These are phyloP conservation scores for Amanita molliuscula DNA, from an alignment of 768 basidiomycete genomes.

Conservation along the genomic window DNA sequence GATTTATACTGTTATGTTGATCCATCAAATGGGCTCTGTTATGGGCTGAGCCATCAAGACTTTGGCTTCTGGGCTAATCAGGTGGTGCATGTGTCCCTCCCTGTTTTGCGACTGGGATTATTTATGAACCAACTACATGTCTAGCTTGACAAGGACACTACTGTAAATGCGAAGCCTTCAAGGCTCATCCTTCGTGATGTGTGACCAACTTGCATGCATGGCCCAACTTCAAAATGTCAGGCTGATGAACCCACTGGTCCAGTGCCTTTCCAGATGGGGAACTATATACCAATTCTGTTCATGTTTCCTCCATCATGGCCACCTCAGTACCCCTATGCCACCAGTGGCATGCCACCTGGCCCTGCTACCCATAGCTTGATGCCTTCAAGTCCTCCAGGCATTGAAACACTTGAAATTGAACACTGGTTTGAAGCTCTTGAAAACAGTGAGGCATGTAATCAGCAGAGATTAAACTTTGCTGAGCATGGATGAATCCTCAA, in stretches of 20 bases:
- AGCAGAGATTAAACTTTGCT: too few relatives aligned
- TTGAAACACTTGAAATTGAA: neutral
- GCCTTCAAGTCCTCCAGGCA: neutral
- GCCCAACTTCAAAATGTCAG: too few relatives aligned
- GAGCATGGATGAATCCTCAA: too few relatives aligned
- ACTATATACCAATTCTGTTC: neutral
- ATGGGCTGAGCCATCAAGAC: neutral
- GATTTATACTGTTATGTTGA: neutral
- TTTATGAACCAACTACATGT: too few relatives aligned
- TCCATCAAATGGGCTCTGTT: too few relatives aligned
- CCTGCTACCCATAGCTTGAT: neutral
- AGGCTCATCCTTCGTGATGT: too few relatives aligned
- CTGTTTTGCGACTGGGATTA: too few relatives aligned
- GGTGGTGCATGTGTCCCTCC: neutral
- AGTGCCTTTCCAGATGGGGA: neutral
- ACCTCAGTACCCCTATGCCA: neutral
- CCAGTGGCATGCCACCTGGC: neutral
- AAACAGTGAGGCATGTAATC: too few relatives aligned
- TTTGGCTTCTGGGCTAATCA: neutral
- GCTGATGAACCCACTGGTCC: neutral
- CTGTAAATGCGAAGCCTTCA: too few relatives aligned
- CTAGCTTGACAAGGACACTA: too few relatives aligned
- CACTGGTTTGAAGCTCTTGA: neutral
- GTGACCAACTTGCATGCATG: too few relatives aligned
- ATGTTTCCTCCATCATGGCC: neutral